Evolutionary conservation across 176 grass and related monocot genomes (phyloP).

Genomic region (Oryza glaberrima): DNA sequence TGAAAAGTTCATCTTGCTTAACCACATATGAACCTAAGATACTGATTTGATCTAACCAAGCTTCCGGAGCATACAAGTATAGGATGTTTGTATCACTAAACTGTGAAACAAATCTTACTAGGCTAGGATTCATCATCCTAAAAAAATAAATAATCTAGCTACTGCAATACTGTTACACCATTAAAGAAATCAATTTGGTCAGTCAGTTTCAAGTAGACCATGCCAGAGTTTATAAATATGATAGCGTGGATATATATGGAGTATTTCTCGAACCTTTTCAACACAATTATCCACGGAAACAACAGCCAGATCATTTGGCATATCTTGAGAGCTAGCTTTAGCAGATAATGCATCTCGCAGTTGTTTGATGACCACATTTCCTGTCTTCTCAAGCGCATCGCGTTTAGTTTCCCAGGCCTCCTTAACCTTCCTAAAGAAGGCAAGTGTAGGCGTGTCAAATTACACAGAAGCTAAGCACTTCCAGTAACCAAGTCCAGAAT

Average conservation of each 20-base stretch:
- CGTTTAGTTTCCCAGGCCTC: conserved; percentile 90
- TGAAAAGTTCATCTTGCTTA: background rate
- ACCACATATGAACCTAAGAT: background rate
- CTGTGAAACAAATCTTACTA: background rate
- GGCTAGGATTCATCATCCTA: background rate
- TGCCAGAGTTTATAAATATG: background rate
- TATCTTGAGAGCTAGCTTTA: conserved; percentile 63
- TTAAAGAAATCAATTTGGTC: background rate
- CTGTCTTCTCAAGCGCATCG: conserved; percentile 68
- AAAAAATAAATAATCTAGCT: background rate
- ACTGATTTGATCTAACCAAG: background rate
- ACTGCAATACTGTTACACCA: background rate
- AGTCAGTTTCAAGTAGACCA: background rate
- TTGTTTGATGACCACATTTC: conserved; percentile 72
- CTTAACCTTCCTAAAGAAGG: conserved; percentile 75
- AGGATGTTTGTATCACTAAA: background rate
- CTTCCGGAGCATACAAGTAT: background rate
- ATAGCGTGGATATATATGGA: conserved; percentile 1
- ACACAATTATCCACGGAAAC: conserved; percentile 67
- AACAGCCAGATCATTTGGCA: conserved; percentile 64
- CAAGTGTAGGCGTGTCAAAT: background rate
- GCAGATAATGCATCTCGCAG: conserved; percentile 76
- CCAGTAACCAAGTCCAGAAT: conserved; percentile 7
- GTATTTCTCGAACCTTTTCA: conserved; percentile 65
- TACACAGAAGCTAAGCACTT: background rate